Base-by-base conservation (phyloP, 306 rosid genomes). In the Psophocarpus tetragonolobus region DNA sequence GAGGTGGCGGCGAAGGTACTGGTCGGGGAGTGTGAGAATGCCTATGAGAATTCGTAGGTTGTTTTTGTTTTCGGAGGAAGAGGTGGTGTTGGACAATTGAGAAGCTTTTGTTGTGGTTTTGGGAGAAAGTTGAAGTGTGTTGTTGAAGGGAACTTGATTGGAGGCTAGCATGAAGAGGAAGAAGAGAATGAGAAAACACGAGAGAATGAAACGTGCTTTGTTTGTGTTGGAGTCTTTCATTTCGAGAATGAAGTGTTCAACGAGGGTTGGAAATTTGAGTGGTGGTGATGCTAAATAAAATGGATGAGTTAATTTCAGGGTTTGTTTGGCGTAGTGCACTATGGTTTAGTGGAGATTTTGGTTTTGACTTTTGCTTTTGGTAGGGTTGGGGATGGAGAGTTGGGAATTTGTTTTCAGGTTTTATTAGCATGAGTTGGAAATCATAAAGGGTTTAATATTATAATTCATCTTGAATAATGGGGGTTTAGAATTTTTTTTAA, bases 21-120 rank as follows among this genome's bases (percentile, higher is more conserved):
- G 93, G 81, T 91, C 96, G 4, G 93, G 90, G 11, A 88, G 91
- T 0, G 96, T 91, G 12, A 81, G 87, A 30, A 91, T 82, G 57
- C 96, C 91, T 23, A 91, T 78, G 72, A 91, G 90, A 7, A 91
- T 77, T 18, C 96, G 86, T 26, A 91, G 86, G 5, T 87, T 89
- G 0, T 9, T 10, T 5, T 87, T 89, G 0, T 9, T 10, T 5
- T 54, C 73, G 13, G 36, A 1, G 18, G 41, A 65, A 32, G 87
- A 56, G 1, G 0, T 15, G 9, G 21, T 9, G 30, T 8, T 9
- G 9, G 61, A 20, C n/a, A 5, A 2, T 5, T 54, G 60, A 21
- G 30, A 2, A 24, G n/a, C 3, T 6, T 18, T 26, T 6, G 26
- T 26, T 18, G 60, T 21, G 71, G 74, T 42, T 20, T 58, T 12